These are phyloP conservation scores for Piper longum DNA, from an alignment of 164 flowering plant genomes.

Conservation along the genomic window DNA sequence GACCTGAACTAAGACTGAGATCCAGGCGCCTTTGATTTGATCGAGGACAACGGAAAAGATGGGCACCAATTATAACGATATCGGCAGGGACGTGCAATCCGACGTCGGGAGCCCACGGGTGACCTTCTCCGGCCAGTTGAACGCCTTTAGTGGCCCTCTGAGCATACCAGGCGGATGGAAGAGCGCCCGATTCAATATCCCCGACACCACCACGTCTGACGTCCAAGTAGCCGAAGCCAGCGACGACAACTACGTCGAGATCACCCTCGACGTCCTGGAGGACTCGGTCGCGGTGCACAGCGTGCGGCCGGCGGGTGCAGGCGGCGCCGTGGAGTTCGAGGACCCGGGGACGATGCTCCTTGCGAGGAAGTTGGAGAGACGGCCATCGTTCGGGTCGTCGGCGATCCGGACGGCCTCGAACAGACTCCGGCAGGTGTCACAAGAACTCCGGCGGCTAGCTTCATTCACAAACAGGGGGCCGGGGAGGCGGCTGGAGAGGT, in stretches of 20 bases:
- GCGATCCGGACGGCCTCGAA: conserved; percentile 31
- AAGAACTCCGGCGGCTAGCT: conserved; percentile 43
- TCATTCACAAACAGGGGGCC: conserved; percentile 17
- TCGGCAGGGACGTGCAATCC: conserved; percentile 8
- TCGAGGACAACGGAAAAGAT: conserved; percentile 6
- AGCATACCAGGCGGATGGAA: conserved; percentile 27
- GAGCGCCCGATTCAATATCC: conserved; percentile 43
- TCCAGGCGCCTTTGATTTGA: background rate
- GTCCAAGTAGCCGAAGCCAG: conserved; percentile 5
- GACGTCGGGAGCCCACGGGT: conserved; percentile 27
- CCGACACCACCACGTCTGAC: conserved; percentile 19
- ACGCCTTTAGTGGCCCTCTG: conserved; percentile 32
- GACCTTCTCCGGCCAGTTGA: conserved; percentile 37
- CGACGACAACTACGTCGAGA: conserved; percentile 38
- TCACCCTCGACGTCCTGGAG: conserved; percentile 49
- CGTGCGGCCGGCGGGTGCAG: conserved; percentile 32
- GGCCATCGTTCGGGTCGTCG: conserved; percentile 25
- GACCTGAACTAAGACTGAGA: too few relatives aligned
- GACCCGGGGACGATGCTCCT: conserved; percentile 36
- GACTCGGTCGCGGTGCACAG: conserved; percentile 57
- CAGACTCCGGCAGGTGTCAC: conserved; percentile 39
- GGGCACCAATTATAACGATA: conserved; percentile 11
- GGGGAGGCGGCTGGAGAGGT: conserved; percentile 32
- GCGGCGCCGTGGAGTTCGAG: conserved; percentile 10
- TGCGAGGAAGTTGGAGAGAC: conserved; percentile 37